A percentile compares a stretch with the other conserved stretches of the same genome.
Evolutionary conservation across 1,139 yeast species (phyloP).

Genomic region (Geotrichum phurueaensis): DNA sequence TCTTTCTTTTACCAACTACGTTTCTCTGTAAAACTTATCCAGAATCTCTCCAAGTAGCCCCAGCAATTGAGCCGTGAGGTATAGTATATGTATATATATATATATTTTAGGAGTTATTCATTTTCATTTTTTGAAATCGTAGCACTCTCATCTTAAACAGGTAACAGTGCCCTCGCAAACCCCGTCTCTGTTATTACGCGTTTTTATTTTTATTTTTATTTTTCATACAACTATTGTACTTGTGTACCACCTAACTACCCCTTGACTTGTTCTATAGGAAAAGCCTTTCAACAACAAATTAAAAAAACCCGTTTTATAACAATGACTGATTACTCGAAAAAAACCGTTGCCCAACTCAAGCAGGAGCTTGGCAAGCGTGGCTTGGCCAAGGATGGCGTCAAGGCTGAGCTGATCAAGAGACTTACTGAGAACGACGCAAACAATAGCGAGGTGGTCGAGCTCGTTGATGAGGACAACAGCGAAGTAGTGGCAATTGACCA

Average conservation of each 20-base stretch:
- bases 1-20: not conserved
- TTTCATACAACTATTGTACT: not conserved
- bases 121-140: no score
- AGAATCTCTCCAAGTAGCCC: not conserved
- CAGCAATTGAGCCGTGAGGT: not conserved
- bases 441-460: slow-evolving; percentile 24
- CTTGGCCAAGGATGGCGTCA: slow-evolving; percentile 71
- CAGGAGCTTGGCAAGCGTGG: slow-evolving; percentile 65
- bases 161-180: no score
- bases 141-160: no score
- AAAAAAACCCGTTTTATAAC: slow-evolving; percentile 5
- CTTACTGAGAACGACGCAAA: slow-evolving; percentile 38
- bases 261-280: not conserved
- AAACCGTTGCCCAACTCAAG: slow-evolving; percentile 81
- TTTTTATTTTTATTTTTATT: not conserved
- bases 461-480: slow-evolving; percentile 23
- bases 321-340: slow-evolving; percentile 57
- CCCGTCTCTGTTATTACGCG: no score
- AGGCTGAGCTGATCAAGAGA: slow-evolving; percentile 73
- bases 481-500: slow-evolving; percentile 18
- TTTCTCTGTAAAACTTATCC: not conserved
- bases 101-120: no score
- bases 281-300: not conserved
- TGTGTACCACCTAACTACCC: not conserved
- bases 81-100: no score